These are phyloP conservation scores for Penicillium longicatenatum DNA, from an alignment of 495 filamentous ascomycete species.

Conservation along the genomic window DNA sequence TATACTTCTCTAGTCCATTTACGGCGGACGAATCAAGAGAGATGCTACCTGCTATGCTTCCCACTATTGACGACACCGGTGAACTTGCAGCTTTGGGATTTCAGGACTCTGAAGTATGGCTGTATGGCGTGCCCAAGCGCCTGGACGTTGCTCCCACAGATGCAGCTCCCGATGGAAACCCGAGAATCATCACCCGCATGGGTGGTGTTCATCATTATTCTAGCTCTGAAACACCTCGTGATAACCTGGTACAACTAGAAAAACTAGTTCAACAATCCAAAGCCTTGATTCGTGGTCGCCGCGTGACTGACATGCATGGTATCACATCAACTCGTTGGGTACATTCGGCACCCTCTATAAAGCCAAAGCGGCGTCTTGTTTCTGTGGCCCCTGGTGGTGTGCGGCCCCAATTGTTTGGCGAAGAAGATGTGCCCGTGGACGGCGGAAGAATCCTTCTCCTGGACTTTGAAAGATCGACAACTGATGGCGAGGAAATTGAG, in stretches of 20 bases:
- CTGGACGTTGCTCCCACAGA: constrained; percentile 55
- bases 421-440: constrained; percentile 79
- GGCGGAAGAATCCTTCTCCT: constrained; percentile 77
- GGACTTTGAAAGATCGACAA: constrained; percentile 67
- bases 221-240: constrained; percentile 15
- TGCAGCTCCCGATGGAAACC: constrained; percentile 10
- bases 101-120: constrained; percentile 69
- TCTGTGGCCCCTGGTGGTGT: constrained; percentile 77
- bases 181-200: constrained; percentile 12
- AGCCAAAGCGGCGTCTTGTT: constrained; percentile 53
- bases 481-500: constrained; percentile 56
- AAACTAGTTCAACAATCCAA: constrained; percentile 39
- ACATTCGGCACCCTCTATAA: constrained; percentile 14
- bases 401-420: constrained; percentile 59
- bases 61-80: constrained; percentile 65
- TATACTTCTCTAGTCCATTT: constrained; percentile 77
- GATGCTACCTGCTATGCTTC: constrained; percentile 65
- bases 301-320: constrained; percentile 44
- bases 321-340: constrained; percentile 48
- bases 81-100: constrained; percentile 79
- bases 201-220: constrained; percentile 23
- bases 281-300: constrained; percentile 39
- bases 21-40: constrained; percentile 35
- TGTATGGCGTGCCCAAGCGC: constrained; percentile 78
- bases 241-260: constrained; percentile 36